Base-by-base conservation (phyloP, 169 alveolate species). In the Plasmodium vinckei region DNA sequence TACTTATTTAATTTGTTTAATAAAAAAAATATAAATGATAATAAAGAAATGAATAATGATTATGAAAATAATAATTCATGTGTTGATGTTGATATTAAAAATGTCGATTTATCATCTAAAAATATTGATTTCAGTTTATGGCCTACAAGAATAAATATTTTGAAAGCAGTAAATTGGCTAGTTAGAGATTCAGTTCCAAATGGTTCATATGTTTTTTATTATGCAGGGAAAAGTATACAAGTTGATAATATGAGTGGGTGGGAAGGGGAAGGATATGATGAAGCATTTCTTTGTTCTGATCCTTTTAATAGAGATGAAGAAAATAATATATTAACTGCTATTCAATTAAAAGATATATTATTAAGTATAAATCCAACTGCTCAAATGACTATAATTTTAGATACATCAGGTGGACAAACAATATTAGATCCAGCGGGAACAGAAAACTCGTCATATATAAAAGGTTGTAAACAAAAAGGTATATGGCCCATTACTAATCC, bases 251-350 rank as follows among this genome's bases (percentile, higher is more conserved):
- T 96, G 95, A 91, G 96, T 59, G 97, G 98, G 33, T 96, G 96
- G 94, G 98, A 96, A 59, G 98, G 98, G 9, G 98, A 96, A 73
- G 98, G 98, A 33, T 96, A 93, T 72, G 98, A 96, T 73, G 98
- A 96, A 91, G 98, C 98, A 21, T 73, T 96, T 51, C 93, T 96
- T n/a, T 97, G 98, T 47, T 92, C 94, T 10, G 98, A 96, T 53
- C 96, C 93, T 51, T 79, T 88, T 68, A 65, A 65, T n/a, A 68
- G 57, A 61, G 72, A 87, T 10, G 69, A 71, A 42, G 95, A 93
- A 75, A 87, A 93, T 47, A 95, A 95, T 75, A 90, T 95, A 64
- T 68, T 96, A 68, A 94, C 96, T 42, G 91, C 97, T 27, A 86
- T 86, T 61, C 97, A 95, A 70, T 82, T 96, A 12, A 91, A 93